Percentiles rank a stretch among this genome's conserved stretches.
Conservation (phyloP, 2,329 filamentous ascomycete species). For the Anisogramma anomala region DNA sequence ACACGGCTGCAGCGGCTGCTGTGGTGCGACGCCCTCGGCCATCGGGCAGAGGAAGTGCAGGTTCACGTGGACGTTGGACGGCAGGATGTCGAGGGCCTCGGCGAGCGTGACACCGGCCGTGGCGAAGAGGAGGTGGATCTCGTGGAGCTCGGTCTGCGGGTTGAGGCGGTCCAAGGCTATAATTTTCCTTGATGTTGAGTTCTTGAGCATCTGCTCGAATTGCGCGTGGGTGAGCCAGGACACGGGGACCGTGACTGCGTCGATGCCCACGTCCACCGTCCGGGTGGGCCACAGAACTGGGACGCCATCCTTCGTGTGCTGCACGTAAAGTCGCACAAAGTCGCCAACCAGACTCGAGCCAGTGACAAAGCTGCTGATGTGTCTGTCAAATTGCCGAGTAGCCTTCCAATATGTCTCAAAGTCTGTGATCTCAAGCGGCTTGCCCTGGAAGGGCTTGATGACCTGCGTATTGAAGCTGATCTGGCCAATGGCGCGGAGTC, state of each 20-base stretch:
- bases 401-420: slow-evolving; percentile 99
- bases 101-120: slow-evolving; percentile 68
- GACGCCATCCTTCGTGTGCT: slow-evolving; percentile 77
- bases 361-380: slow-evolving; percentile 77
- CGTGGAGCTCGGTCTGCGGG: slow-evolving; percentile 16
- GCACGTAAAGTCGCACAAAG: slow-evolving; percentile 83
- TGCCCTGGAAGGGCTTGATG: slow-evolving; percentile 88
- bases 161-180: slow-evolving; percentile 42
- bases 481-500: slow-evolving; percentile 82
- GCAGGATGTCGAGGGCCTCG: slow-evolving; percentile 64
- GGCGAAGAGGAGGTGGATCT: slow-evolving; percentile 61
- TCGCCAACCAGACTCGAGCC: slow-evolving; percentile 94
- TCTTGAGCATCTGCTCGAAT: slow-evolving; percentile 45
- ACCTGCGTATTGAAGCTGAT: slow-evolving; percentile 92
- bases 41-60: slow-evolving; percentile 86
- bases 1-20: neutral
- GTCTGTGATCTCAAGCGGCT: slow-evolving; percentile 89
- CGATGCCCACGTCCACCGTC: slow-evolving; percentile 56
- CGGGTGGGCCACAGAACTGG: slow-evolving; percentile 82
- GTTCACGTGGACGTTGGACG: slow-evolving; percentile 73
- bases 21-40: slow-evolving; percentile 50
- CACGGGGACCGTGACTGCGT: slow-evolving; percentile 67
- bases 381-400: slow-evolving; percentile 81
- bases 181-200: slow-evolving; percentile 31
- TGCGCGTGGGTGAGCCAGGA: slow-evolving; percentile 66